Evolutionary conservation across 805 yeast species (phyloP), one percentile per base, ranked within the genome.

Genomic region (Cyberlindnera nakhonratchasimensis): DNA sequence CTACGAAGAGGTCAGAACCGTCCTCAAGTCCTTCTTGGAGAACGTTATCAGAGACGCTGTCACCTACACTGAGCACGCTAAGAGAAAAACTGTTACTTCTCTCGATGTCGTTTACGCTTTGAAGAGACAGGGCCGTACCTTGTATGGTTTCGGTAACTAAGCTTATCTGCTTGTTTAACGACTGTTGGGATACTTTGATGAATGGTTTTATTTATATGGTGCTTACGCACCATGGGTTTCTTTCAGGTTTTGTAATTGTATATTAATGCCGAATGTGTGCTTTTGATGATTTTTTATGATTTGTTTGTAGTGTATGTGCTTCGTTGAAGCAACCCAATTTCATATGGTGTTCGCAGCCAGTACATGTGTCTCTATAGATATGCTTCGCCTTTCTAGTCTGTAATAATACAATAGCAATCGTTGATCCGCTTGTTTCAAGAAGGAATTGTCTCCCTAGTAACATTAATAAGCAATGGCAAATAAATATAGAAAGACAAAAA

Each of bases 61-160:
- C 64, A 89, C 97, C 63, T 91, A 91, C 80, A 93, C 99, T 58
- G 98, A 93, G 77, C 98, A 91, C 84, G 99, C 98, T 65, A 93
- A 93, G 93, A 89, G 99, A 84, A 91, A 91, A 89, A 93, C 99
- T 55, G 98, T 91, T 64, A 91, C 99, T 60, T 90, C 99, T 51
- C 81, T 91, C 66, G 99, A 91, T 70, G 98, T 91, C 61, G 98
- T 91, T 64, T 91, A 91, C 73, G 98, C 98, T 64, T 86, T 91
- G 76, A 91, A 91, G 93, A 89, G 98, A 84, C 97, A 93, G 80
- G 99, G 99, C 69, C 86, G 98, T 79, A 93, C 98, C 77, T 83
- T 93, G 72, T 91, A 91, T 72, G 98, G 98, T 90, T 93, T 91
- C 86, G 98, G 98, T 79, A 96, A 96, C 83, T 91, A 84, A 80